Evolutionary conservation across 306 rosid species (phyloP), one percentile per base, ranked within the genome.

Genomic region (Comarum palustre): DNA sequence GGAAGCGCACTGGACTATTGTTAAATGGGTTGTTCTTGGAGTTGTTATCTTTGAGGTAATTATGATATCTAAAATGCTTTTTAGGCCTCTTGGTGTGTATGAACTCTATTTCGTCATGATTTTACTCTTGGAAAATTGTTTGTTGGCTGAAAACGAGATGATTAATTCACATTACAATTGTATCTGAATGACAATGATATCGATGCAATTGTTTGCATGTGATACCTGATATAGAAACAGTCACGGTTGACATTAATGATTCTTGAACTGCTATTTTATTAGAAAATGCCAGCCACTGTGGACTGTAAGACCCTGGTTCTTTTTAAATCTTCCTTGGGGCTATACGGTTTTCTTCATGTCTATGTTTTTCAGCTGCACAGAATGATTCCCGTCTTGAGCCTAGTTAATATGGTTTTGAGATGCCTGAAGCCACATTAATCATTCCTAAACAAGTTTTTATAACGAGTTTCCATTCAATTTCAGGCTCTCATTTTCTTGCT

Each of bases 401-500:
- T 17, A 38, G 41, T 57, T 36, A 7, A n/a, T 15, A 31, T 60
- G 7, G 15, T 62, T 10, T 19, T 59, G 10, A 64, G 41, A 39
- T 61, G 20, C 68, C 54, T 31, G 46, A 45, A 8, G 32, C 22
- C 34, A 19, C 16, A 9, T 10, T 6, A 12, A 27, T 75, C 16
- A 3, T 52, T 52, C 29, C 59, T 20, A n/a, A 45, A 20, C 59
- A 52, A 14, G 14, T 20, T 52, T n/a, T 52, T n/a, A 16, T 71
- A n/a, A 82, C 42, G 54, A 75, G 71, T 77, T 72, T 39, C 69
- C 63, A 46, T 72, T 79, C 71, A 57, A 66, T 87, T 81, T 73
- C 88, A 95, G 99, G 99, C 88, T 52, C 84, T 95, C 72, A 87
- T 93, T 64, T 93, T 93, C 95, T 77, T 93, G 85, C 78, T 95